Base-by-base conservation (phyloP, 2,329 filamentous ascomycete genomes). In the Aquanectria penicillioides region DNA sequence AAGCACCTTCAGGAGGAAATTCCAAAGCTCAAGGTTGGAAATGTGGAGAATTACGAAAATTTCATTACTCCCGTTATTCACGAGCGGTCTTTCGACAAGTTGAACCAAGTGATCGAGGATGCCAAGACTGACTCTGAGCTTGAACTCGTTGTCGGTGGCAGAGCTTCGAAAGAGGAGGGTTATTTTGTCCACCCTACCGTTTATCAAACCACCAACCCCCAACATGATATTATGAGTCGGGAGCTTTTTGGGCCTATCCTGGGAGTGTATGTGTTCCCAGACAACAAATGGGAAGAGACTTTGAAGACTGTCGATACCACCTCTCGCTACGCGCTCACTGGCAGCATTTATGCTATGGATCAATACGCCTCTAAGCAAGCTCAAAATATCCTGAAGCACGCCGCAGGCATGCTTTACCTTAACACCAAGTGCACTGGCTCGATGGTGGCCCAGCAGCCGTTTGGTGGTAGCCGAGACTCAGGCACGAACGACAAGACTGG, bases 401-500 rank as follows among this genome's bases (percentile, higher is more conserved):
- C 87, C 0, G 89, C 89, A 0, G 90, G 90, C 12, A 92, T 65
- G 60, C 36, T 66, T 0, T 66, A 92, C 77, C 91, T 92, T 69
- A 92, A 92, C 76, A 82, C 92, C 72, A 92, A 66, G 28, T 66
- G 62, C 67, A 89, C 87, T 0, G 87, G 86, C 25, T 86, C 87
- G 2, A 83, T 90, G 11, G 86, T 89, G 2, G 87, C 86, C 7
- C 87, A 89, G 73, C 87, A 90, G 72, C 86, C 87, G 2, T 89
- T 90, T 69, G 87, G 87, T 9, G 87, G 87, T 33, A 82, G 83
- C 7, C 79, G 87, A 56, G 85, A 84, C 2, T 87, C 84, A 59
- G 87, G 87, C 5, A 90, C 87, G 17, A 89, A 90, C 69, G 87
- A 90, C 73, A 89, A 89, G 80, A 86, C 87, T 5, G 87, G 87